These are phyloP conservation scores for Phragmites australis DNA, from an alignment of 176 grass and related monocot genomes.

Conservation along the genomic window DNA sequence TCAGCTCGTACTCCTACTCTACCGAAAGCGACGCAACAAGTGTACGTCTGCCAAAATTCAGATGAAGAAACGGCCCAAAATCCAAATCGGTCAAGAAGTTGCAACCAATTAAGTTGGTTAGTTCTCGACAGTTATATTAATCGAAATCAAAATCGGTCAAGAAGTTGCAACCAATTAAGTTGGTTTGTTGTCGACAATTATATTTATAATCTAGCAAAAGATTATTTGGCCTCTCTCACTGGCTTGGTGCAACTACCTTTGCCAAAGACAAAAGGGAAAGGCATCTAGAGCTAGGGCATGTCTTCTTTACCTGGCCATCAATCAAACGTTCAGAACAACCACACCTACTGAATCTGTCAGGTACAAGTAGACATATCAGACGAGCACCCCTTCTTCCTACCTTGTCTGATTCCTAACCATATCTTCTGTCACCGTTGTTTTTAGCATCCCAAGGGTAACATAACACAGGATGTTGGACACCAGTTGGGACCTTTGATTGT, in stretches of 20 bases:
- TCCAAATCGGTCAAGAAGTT: not conserved
- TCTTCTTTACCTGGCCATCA: constrained; percentile 37
- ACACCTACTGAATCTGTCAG: constrained; percentile 27
- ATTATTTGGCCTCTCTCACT: not conserved
- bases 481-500: not conserved
- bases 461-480: not conserved
- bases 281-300: not conserved
- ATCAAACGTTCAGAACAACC: constrained; percentile 30
- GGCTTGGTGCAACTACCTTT: constrained; percentile 12
- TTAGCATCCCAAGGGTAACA: constrained; percentile 6
- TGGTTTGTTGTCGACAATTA: not conserved
- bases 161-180: not conserved
- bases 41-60: not conserved
- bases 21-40: not conserved
- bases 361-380: not conserved
- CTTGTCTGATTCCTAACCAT: not conserved
- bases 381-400: not conserved
- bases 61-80: not conserved
- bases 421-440: not conserved
- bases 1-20: not conserved
- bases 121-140: not conserved
- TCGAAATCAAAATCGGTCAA: constrained; percentile 8
- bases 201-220: constrained; percentile 23
- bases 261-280: constrained; percentile 25
- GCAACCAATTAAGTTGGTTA: not conserved